Evolutionary conservation across 2,329 filamentous ascomycete species (phyloP), one percentile per base, ranked within the genome.

Genomic region (Celoporthe dispersa): DNA sequence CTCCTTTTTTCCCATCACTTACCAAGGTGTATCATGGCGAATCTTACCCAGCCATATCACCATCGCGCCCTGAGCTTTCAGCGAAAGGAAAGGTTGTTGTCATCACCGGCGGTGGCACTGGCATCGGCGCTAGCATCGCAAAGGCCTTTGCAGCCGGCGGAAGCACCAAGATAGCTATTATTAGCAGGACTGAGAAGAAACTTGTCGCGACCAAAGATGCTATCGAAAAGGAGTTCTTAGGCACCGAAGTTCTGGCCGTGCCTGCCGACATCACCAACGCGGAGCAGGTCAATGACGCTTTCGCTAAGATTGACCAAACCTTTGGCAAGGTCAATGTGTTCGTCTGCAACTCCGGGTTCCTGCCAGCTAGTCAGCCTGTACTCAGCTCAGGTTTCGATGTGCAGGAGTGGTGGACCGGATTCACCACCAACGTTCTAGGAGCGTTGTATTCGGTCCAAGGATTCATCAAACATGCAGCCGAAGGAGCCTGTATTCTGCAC

Each of bases 21-120:
- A 66, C 64, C n/a, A 66, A 66, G 35, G 35, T 31, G 22, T 66
- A 41, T 37, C 64, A 66, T 59, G 12, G 51, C n/a, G 53, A 55
- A 8, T 5, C 64, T 39, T 66, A 66, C 33, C 44, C 64, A 28
- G 35, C 31, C 7, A 66, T 66, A 28, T 48, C 41, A 53, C 64
- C 64, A 35, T 57, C 51, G 12, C 64, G 64, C 33, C 64, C 64
- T 25, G 64, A 66, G 51, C 64, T 66, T 28, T 66, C 64, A 25
- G 53, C 64, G 6, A 59, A 41, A 59, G 51, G 51, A 33, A 66
- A 66, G 35, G 33, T n/a, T 31, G 51, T 66, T 41, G 64, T 66
- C 31, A 14, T 66, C 35, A 66, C 64, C n/a, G 64, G 64, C 53
- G 64, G 64, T 59, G 64, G 64, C 35, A 53, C 12, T 59, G 64